Evolutionary conservation across 2,329 filamentous ascomycete genomes (phyloP).

Genomic region (Penicillium nordicum): DNA sequence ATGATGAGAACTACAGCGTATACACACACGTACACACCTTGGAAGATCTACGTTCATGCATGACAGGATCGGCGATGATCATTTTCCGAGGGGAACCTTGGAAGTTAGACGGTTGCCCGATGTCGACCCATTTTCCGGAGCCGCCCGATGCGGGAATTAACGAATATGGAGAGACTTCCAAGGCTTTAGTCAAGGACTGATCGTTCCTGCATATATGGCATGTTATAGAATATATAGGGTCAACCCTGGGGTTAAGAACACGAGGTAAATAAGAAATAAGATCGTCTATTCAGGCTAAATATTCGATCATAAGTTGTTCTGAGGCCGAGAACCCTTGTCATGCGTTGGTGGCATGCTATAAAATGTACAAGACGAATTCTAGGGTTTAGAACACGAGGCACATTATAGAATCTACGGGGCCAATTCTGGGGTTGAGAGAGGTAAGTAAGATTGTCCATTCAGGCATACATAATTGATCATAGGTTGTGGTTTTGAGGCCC

Average conservation of each 20-base stretch:
- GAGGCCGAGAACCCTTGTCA: not conserved
- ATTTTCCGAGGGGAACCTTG: slow-evolving; percentile 1
- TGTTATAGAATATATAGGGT: not conserved
- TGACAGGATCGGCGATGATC: not conserved
- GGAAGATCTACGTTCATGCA: not conserved
- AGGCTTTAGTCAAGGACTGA: not conserved
- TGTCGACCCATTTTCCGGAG: not conserved
- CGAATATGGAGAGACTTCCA: not conserved
- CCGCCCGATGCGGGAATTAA: slow-evolving; percentile 2
- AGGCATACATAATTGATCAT: slow-evolving; percentile 9
- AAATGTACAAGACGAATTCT: too few species aligned
- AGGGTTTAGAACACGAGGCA: not conserved
- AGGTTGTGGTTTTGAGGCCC: slow-evolving; percentile 3
- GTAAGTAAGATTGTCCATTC: slow-evolving; percentile 6
- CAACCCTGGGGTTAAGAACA: not conserved
- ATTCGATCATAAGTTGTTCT: slow-evolving; percentile 3
- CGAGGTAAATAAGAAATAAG: not conserved
- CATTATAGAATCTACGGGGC: not conserved
- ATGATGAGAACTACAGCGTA: not conserved
- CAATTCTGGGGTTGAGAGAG: not conserved
- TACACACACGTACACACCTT: not conserved
- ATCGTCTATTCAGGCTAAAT: slow-evolving; percentile 7
- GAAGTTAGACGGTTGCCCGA: not conserved
- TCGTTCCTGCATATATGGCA: not conserved
- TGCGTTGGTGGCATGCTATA: too few species aligned